Conservation (phyloP, 2,329 filamentous ascomycete species). For the Colletotrichum musae region DNA sequence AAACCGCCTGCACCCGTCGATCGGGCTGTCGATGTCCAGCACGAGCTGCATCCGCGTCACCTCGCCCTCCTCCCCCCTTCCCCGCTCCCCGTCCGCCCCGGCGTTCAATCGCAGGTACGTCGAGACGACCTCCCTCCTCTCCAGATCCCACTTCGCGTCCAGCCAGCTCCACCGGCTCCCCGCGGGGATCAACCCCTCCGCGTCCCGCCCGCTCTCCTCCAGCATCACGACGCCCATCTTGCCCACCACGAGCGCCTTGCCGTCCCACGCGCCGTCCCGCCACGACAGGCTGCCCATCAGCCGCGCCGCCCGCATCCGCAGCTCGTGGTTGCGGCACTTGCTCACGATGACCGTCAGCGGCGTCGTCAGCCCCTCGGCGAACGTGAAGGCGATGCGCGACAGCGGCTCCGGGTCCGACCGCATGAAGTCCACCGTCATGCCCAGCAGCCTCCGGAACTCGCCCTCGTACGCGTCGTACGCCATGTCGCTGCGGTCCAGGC, state of each 20-base stretch:
- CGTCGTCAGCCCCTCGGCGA: slow-evolving; percentile 38
- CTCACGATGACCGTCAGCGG: slow-evolving; percentile 39
- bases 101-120: slow-evolving; percentile 28
- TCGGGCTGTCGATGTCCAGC: too few species aligned
- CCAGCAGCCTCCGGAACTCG: slow-evolving; percentile 39
- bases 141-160: slow-evolving; percentile 35
- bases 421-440: slow-evolving; percentile 29
- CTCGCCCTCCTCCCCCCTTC: too few species aligned
- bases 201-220: too few species aligned
- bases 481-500: slow-evolving; percentile 41
- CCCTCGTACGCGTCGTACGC: slow-evolving; percentile 39
- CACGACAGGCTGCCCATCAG: slow-evolving; percentile 38
- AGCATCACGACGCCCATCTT: too few species aligned
- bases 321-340: slow-evolving; percentile 42
- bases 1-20: too few species aligned
- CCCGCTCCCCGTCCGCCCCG: too few species aligned
- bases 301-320: slow-evolving; percentile 38
- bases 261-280: slow-evolving; percentile 39
- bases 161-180: slow-evolving; percentile 41
- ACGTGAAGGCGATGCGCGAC: slow-evolving; percentile 19
- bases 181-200: slow-evolving; percentile 34
- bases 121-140: slow-evolving; percentile 30
- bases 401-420: slow-evolving; percentile 23
- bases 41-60: too few species aligned
- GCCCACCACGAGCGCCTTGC: too few species aligned